Conservation (phyloP, 2,329 filamentous ascomycete species). For the Aspergillus puulaauensis region DNA sequence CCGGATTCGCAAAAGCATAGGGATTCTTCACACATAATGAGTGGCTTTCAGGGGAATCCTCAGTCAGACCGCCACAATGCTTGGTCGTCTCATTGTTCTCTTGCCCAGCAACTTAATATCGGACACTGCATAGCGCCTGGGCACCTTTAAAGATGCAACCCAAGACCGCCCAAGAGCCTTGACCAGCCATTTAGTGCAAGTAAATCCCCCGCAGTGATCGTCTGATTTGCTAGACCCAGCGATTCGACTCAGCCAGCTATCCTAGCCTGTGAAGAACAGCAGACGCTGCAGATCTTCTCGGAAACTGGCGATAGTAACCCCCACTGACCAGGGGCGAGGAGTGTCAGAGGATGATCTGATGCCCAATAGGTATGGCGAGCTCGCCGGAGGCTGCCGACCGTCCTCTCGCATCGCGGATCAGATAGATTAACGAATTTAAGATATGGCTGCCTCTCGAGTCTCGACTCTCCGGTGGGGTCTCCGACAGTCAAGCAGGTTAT, state of each 20-base stretch:
- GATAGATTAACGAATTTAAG: not conserved
- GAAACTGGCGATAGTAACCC: not conserved
- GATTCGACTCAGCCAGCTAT: not conserved
- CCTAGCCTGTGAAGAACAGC: not conserved
- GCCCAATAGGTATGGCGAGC: not conserved
- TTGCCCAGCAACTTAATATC: not conserved
- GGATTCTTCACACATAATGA: no score
- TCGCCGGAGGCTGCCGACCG: not conserved
- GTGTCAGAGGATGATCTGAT: not conserved
- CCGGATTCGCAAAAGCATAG: not conserved
- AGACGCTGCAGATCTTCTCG: conserved; percentile 4
- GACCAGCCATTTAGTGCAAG: not conserved
- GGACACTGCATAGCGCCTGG: not conserved
- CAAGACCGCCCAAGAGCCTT: conserved; percentile 12
- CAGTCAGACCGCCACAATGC: conserved; percentile 6
- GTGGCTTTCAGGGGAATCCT: not conserved
- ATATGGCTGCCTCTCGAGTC: not conserved
- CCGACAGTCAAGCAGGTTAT: no score
- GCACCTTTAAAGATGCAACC: conserved; percentile 9
- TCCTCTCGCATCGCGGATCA: not conserved
- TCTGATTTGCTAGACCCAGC: not conserved
- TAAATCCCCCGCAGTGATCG: not conserved
- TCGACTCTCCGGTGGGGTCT: not conserved
- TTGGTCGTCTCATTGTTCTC: not conserved
- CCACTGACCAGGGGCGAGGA: not conserved